Conservation (phyloP, 2,329 filamentous ascomycete genomes). For the Pestalotiopsis sp. region DNA sequence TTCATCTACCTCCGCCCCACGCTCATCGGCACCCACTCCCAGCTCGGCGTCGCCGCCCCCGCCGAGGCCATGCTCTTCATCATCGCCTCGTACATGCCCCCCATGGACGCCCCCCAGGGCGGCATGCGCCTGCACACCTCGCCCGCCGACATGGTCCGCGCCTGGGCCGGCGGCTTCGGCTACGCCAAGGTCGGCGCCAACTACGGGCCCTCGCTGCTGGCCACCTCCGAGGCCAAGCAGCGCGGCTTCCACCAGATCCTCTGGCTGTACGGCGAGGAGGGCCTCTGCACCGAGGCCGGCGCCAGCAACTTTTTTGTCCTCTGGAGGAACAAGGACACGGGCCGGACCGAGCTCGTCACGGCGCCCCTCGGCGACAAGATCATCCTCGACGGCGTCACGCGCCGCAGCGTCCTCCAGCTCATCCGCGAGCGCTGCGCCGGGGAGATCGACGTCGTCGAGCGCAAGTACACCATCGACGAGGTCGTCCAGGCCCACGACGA, state of each 20-base stretch:
- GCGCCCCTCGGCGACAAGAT: constrained; percentile 81
- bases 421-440: constrained; percentile 62
- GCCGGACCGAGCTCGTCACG: constrained; percentile 73
- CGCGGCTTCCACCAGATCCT: constrained; percentile 86
- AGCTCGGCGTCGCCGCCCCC: constrained; percentile 80
- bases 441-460: constrained; percentile 75
- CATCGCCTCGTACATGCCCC: constrained; percentile 67
- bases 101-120: constrained; percentile 51
- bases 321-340: constrained; percentile 66
- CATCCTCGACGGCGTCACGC: constrained; percentile 88
- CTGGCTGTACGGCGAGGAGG: constrained; percentile 84
- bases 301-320: constrained; percentile 92
- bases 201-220: constrained; percentile 82
- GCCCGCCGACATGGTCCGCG: constrained; percentile 80
- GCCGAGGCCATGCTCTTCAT: constrained; percentile 88
- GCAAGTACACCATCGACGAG: constrained; percentile 81
- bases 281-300: constrained; percentile 85
- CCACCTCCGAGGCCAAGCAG: constrained; percentile 73
- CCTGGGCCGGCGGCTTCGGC: constrained; percentile 92
- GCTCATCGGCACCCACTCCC: constrained; percentile 79
- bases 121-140: constrained; percentile 78
- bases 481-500: constrained; percentile 72
- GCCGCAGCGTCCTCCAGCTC: constrained; percentile 77
- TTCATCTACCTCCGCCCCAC: constrained; percentile 88
- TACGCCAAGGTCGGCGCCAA: constrained; percentile 93